A percentile compares a stretch with the other conserved stretches of the same genome.
Evolutionary conservation across 2,329 filamentous ascomycete genomes (phyloP).

Genomic region (Paramyrothecium sp.): DNA sequence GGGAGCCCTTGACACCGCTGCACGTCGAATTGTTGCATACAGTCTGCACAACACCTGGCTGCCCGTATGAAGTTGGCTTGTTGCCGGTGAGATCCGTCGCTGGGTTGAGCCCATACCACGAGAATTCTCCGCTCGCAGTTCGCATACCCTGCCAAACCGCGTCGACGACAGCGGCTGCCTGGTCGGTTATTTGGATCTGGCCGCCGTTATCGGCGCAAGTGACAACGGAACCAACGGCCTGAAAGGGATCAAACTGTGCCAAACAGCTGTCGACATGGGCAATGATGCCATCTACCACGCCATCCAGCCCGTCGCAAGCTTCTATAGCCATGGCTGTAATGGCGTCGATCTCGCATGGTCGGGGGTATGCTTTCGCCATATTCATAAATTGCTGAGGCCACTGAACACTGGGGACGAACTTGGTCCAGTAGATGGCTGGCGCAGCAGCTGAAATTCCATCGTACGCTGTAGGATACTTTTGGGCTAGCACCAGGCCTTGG

Average conservation of each 20-base stretch:
- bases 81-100: not conserved
- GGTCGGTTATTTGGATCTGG: not conserved
- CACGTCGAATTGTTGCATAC: not conserved
- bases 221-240: not conserved
- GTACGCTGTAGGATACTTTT: conserved; percentile 50
- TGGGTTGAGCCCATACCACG: not conserved
- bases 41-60: not conserved
- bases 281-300: conserved; percentile 45
- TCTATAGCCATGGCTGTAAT: conserved; percentile 35
- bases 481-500: conserved; percentile 50
- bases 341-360: conserved; percentile 19
- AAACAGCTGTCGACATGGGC: conserved; percentile 37
- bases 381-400: conserved; percentile 18
- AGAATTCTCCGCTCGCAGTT: not conserved
- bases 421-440: conserved; percentile 38
- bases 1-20: not conserved
- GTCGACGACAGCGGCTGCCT: not conserved
- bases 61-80: not conserved
- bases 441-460: conserved; percentile 49
- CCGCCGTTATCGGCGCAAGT: not conserved
- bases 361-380: not conserved
- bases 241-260: conserved; percentile 21
- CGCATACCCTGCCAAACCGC: not conserved
- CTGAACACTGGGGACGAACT: conserved; percentile 3
- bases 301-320: conserved; percentile 48